Evolutionary conservation across 495 filamentous ascomycete genomes (phyloP), one percentile per base, ranked within the genome.

Genomic region (Penicillium cosmopolitanum): DNA sequence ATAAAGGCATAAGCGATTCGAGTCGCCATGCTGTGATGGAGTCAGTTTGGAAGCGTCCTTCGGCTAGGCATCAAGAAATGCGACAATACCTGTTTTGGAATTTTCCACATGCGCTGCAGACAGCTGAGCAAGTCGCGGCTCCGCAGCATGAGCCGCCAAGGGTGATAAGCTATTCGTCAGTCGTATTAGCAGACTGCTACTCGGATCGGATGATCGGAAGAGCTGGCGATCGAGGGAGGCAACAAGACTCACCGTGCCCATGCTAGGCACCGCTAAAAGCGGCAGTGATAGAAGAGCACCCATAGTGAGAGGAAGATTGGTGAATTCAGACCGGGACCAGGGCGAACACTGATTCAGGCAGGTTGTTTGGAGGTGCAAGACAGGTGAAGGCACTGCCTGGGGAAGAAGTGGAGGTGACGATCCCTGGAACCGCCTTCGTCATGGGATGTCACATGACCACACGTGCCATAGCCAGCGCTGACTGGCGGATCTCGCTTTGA

Each of bases 1-100:
- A 98, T 89, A 70, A 97, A 85, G 64, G 96, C 95, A 76, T 98
- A 98, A 68, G 90, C 93, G 75, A 98, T 96, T 78, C 95, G 89
- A 68, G 95, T 98, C 36, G 93, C 93, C 78, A 97, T 93, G 73
- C 92, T 96, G 64, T 63, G 23, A 38, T 10, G 13, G 12, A 13
- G 52, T 71, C 60, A 74, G 62, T 46, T 16, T 15, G 21, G 23
- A 38, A 8, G 33, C 15, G 42, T n/a, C 35, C 16, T 58, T 21
- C 23, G 46, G 16, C 42, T 57, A 55, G 40, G 44, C 53, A 53
- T 28, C n/a, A 42, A 31, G 23, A 31, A 44, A 43, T 21, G 42
- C 42, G 9, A 35, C 18, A 1, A 40, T 73, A 96, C 93, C 93
- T 97, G 80, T 94, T 97, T 53, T 92, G 88, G 74, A 96, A 98